Base-by-base conservation (phyloP, 441 rosid species). In the Jatropha podagrica region DNA sequence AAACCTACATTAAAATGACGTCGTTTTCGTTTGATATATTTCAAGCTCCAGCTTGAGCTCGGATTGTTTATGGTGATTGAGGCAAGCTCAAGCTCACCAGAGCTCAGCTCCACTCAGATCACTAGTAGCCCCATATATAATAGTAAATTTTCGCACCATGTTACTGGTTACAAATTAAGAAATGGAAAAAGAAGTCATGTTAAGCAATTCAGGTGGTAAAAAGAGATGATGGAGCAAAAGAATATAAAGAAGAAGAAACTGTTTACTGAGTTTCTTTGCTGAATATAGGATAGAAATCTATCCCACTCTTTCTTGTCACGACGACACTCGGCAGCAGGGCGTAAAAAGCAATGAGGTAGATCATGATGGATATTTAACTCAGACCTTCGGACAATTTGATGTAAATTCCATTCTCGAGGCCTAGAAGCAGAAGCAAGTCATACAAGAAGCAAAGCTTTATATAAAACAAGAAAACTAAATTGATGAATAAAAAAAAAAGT, bases 291-390 rank as follows among this genome's bases (percentile, higher is more conserved):
- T 76, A 83, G 76, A 74, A 83, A 83, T 69, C 61, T 64, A 20
- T 6, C 23, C 84, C 86, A 81, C 75, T 83, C 86, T n/a, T 13
- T 59, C 44, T 56, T 37, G 48, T 81, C 86, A 12, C 83, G 81
- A 26, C 55, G 0, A 59, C 71, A 68, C 72, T 83, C 56, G 49
- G 84, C 66, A 13, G 81, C 84, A 68, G 84, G 84, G 65, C 49
- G 26, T 51, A 81, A 69, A 68, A 37, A 10, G 56, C 49, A 81
- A 10, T 71, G 73, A 70, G 82, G 79, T 67, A 74, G 62, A 64
- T 61, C 71, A 55, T 63, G 66, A 75, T 42, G 58, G 68, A 64
- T 55, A 41, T 44, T 64, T 60, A 77, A 7, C 49, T 69, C 20
- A 0, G 51, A 61, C 65, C 61, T 73, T 20, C 67, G 18, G 17